Evolutionary conservation across 2,329 filamentous ascomycete genomes (phyloP).

Genomic region (Boeremia exigua): DNA sequence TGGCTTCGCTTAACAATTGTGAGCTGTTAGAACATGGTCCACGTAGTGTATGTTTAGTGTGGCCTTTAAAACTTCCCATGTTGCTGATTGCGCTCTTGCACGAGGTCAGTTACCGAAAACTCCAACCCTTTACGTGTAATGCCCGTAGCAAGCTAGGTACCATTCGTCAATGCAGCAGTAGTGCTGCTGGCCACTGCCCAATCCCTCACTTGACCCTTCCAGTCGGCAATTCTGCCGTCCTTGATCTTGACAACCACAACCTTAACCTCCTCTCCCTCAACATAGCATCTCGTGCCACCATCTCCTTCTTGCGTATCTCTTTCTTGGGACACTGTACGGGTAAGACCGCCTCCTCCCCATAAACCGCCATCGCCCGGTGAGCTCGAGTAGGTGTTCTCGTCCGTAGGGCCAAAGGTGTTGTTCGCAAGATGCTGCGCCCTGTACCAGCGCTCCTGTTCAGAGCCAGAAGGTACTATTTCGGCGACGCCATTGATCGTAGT

Average conservation of each 20-base stretch:
- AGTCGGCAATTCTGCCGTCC: conserved; percentile 89
- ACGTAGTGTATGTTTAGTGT: too few species aligned
- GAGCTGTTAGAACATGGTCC: too few species aligned
- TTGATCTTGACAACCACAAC: conserved; percentile 86
- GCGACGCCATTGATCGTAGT: conserved; percentile 94
- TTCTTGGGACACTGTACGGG: neutral
- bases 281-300: conserved; percentile 67
- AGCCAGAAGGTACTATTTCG: conserved; percentile 71
- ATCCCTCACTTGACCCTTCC: conserved; percentile 92
- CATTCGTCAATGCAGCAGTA: too few species aligned
- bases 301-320: conserved; percentile 47
- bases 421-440: conserved; percentile 85
- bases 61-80: too few species aligned
- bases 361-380: too few species aligned
- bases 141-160: too few species aligned
- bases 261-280: conserved; percentile 83
- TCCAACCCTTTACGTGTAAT: too few species aligned
- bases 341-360: too few species aligned
- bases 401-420: conserved; percentile 74
- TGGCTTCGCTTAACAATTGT: too few species aligned
- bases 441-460: conserved; percentile 84
- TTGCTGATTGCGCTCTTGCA: too few species aligned
- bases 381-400: conserved; percentile 36
- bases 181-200: too few species aligned
- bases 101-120: too few species aligned